These are phyloP conservation scores for Plasmodium berghei DNA, from an alignment of 169 alveolate genomes.

Conservation along the genomic window DNA sequence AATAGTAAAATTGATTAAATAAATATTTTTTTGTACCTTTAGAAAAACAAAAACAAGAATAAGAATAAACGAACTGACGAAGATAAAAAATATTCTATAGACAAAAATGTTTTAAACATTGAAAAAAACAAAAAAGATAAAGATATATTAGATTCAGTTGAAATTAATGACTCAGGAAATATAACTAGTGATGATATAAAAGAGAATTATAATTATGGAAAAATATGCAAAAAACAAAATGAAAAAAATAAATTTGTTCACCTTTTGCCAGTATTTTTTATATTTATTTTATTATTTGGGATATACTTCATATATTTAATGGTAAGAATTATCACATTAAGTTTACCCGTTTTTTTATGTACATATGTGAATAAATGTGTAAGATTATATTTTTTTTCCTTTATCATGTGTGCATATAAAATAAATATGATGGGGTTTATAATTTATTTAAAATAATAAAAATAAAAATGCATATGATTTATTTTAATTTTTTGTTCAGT, in stretches of 20 bases:
- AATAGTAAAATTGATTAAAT: not conserved
- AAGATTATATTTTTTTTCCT: not conserved
- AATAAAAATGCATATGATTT: not conserved
- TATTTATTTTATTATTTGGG: constrained; percentile 42
- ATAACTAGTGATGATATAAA: constrained; percentile 9
- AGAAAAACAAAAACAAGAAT: constrained; percentile 53
- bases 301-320: constrained; percentile 64
- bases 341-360: not conserved
- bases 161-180: not conserved
- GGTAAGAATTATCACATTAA: constrained; percentile 1
- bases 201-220: not conserved
- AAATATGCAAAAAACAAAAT: constrained; percentile 20
- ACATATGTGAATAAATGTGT: not conserved
- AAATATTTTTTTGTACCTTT: not conserved
- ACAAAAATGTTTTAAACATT: constrained; percentile 18
- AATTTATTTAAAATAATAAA: not conserved
- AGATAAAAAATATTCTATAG: constrained; percentile 31
- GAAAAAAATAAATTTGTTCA: constrained; percentile 35
- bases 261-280: constrained; percentile 60
- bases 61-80: constrained; percentile 25
- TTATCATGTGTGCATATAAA: too few species aligned
- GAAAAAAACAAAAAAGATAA: constrained; percentile 23
- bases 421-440: not conserved
- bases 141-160: constrained; percentile 3
- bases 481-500: constrained; percentile 30